Base-by-base conservation (phyloP, 2,329 filamentous ascomycete genomes). In the Ophiostoma sp. region DNA sequence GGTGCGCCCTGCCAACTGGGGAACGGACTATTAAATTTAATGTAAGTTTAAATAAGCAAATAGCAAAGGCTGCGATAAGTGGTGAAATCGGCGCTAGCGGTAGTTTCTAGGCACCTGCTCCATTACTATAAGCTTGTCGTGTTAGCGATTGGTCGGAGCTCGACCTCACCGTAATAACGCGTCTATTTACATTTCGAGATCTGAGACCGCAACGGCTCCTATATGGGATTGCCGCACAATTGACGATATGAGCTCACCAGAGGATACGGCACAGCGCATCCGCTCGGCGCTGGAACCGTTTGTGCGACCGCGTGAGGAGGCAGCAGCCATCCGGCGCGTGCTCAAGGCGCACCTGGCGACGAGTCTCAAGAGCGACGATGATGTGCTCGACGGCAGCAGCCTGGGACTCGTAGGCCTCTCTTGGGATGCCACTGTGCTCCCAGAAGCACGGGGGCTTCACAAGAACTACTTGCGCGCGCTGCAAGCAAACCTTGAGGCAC, bases 251-350 rank as follows among this genome's bases (percentile, higher is more conserved):
- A 60, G 36, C n/a, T n/a, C 68, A 36, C 58, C 70, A 5, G 63
- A 55, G 45, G 70, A 70, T 12, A 71, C 70, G 27, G 69, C 67
- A 3, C 60, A 67, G 63, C 38, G 52, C n/a, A 68, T 73, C 16
- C 70, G 65, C 27, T 40, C 63, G 41, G 77, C 76, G 18, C 78
- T 89, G 36, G 77, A 79, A 45, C 82, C 83, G 4, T 86, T 81
- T 70, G 78, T 88, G 68, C 85, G 84, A 66, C 81, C 83, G 41
- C 81, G 85, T 40, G 84, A 87, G 69, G 84, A 89, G 72, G 80
- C 82, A 65, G 78, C 81, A 47, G 83, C 83, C 64, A 84, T 89
- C 68, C 81, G 84, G 70, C 83, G 82, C 65, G 77, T 87, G 42
- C 74, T 87, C 63, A 81, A 84, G 58, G 79, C 83, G 27, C 81